Conservation (phyloP, 148 eudicot genomes). For the Fagopyrum esculentum region DNA sequence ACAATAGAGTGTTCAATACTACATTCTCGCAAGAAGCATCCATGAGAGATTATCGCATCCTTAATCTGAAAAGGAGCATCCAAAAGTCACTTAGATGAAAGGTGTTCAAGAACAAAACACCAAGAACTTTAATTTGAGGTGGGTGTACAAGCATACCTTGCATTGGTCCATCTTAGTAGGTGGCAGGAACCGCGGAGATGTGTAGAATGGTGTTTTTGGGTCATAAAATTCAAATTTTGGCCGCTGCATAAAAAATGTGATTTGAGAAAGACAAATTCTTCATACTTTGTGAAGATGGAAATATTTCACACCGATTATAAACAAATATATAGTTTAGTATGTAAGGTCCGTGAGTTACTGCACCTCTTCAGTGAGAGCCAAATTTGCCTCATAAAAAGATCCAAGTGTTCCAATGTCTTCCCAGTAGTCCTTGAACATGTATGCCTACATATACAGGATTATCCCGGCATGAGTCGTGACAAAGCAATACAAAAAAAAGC, state of each 20-base stretch:
- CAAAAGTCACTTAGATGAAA: neutral
- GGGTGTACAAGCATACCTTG: conserved; percentile 38
- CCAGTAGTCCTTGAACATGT: conserved; percentile 92
- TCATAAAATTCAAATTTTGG: conserved; percentile 84
- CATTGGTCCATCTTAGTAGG: conserved; percentile 88
- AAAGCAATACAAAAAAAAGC: neutral
- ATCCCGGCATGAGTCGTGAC: neutral
- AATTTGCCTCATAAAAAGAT: conserved; percentile 83
- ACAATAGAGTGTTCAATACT: conserved; percentile 72
- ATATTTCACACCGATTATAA: neutral
- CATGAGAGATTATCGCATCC: conserved; percentile 91
- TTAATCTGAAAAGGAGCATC: conserved; percentile 50
- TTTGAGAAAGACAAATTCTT: neutral
- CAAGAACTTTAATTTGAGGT: neutral
- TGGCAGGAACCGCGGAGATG: conserved; percentile 87
- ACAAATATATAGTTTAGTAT: too few relatives aligned
- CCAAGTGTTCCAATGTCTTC: conserved; percentile 92
- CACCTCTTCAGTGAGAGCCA: conserved; percentile 87
- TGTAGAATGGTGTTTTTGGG: conserved; percentile 91
- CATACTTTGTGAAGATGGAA: neutral
- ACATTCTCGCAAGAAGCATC: conserved; percentile 92
- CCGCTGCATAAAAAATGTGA: conserved; percentile 30
- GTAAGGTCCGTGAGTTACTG: neutral
- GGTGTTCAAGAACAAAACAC: neutral
- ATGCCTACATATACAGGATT: conserved; percentile 49